Evolutionary conservation across 2,329 filamentous ascomycete genomes (phyloP).

Genomic region (Diplodia sapinea): DNA sequence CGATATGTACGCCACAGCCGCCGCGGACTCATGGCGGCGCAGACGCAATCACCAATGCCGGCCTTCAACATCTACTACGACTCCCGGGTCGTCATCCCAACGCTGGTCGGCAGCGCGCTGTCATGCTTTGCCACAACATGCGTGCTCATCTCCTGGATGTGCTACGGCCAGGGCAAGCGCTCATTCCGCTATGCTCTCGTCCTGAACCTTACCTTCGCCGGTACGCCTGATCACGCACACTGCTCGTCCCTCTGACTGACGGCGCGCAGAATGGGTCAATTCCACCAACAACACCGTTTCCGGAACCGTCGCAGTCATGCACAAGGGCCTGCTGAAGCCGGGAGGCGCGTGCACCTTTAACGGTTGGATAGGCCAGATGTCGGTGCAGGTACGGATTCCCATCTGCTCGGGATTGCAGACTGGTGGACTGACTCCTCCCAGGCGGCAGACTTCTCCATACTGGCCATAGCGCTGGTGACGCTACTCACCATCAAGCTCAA

Average conservation of each 20-base stretch:
- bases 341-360: slow-evolving; percentile 51
- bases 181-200: slow-evolving; percentile 39
- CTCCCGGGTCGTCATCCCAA: slow-evolving; percentile 33
- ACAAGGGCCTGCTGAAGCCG: slow-evolving; percentile 38
- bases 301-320: slow-evolving; percentile 45
- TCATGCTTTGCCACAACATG: slow-evolving; percentile 34
- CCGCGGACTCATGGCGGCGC: neutral
- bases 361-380: slow-evolving; percentile 55
- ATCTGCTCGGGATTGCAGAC: neutral
- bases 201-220: slow-evolving; percentile 39
- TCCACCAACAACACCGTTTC: slow-evolving; percentile 53
- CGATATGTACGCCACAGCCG: slow-evolving; percentile 24
- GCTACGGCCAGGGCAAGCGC: slow-evolving; percentile 35
- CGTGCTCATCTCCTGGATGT: slow-evolving; percentile 36
- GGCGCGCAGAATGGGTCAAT: slow-evolving; percentile 52
- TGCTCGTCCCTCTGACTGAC: slow-evolving; percentile 1
- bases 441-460: slow-evolving; percentile 49
- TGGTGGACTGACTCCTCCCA: slow-evolving; percentile 24
- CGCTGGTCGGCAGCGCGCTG: slow-evolving; percentile 37
- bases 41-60: slow-evolving; percentile 7
- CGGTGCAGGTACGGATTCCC: slow-evolving; percentile 49
- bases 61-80: slow-evolving; percentile 10
- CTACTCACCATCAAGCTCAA: slow-evolving; percentile 50
- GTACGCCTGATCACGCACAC: slow-evolving; percentile 30
- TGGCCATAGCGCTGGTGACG: slow-evolving; percentile 54